A percentile compares a stretch with the other conserved stretches of the same genome.
These are phyloP conservation scores for Nephelium lappaceum DNA, from an alignment of 345 rosid species.

Conservation along the genomic window DNA sequence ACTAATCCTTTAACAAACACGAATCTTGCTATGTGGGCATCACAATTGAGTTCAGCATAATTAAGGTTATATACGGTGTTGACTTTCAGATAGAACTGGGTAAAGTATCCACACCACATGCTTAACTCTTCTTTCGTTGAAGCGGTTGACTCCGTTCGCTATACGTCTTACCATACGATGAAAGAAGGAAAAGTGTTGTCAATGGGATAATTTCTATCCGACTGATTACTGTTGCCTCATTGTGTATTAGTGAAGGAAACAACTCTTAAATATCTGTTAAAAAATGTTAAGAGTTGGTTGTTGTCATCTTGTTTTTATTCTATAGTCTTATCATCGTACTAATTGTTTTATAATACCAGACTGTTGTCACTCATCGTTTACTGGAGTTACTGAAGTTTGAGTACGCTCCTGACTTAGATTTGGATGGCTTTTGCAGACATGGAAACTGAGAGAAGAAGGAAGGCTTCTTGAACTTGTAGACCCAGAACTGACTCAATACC, in stretches of 20 bases:
- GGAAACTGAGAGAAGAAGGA: conserved; percentile 77
- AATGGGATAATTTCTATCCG: too few relatives aligned
- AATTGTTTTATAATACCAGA: neutral
- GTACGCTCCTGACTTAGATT: neutral
- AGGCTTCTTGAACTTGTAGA: conserved; percentile 75
- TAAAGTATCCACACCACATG: neutral
- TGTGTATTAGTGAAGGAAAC: neutral
- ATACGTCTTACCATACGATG: neutral
- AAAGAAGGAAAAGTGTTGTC: neutral
- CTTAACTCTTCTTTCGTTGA: neutral
- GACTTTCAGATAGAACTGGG: neutral
- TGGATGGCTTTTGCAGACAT: conserved; percentile 57
- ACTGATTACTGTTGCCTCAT: neutral
- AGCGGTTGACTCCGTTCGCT: neutral
- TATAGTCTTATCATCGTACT: neutral
- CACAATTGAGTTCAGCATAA: neutral
- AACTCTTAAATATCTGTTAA: neutral
- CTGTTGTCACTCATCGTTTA: neutral
- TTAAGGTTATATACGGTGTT: neutral
- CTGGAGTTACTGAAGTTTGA: neutral
- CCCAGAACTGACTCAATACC: conserved; percentile 57
- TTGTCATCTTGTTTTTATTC: too few relatives aligned
- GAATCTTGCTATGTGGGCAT: neutral
- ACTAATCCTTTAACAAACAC: neutral
- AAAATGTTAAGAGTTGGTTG: neutral